Evolutionary conservation across 208 protist genomes (phyloP), one percentile per base, ranked within the genome.

Genomic region (Crithidia acanthocephali): DNA sequence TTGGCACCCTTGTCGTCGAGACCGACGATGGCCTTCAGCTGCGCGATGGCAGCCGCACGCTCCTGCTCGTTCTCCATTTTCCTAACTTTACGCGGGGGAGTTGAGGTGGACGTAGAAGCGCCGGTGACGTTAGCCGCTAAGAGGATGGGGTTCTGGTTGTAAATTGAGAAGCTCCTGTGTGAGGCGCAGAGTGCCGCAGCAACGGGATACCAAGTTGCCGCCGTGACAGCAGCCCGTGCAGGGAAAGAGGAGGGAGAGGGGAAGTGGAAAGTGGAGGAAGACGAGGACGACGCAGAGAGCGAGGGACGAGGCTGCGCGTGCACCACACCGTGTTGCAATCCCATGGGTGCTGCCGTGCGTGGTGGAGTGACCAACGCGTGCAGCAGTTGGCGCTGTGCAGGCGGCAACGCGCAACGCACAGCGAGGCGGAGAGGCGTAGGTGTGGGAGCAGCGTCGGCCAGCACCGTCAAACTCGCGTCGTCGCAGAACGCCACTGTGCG

Each of bases 1-100:
- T 88, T 90, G 27, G 92, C 85, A 28, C 94, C 94, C 72, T 94
- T 96, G 44, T 92, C 92, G 75, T 96, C 92, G 35, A 96, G 89
- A 35, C 92, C 92, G 58, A 95, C 92, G 66, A 96, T 78, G 40
- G 62, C 16, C 75, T 91, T 85, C 52, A 96, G 87, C 62, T 82
- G 80, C 53, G 74, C 72, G n/a, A 79, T 58, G 48, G 66, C 72
- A 48, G 68, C 76, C 15, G 65, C 79, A 23, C 70, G 52, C 48
- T 80, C 47, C 53, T 71, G 53, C 25, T 80, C 74, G 47, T 42
- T 63, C 47, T 77, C 65, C 70, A 77, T 74, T 33, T 11, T 58
- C 20, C 32, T 2, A 40, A 40, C n/a, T 11, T 6, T 15, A 11
- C 62, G 65, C 50, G 15, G 37, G 25, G 5, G 10, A 25, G 32